These are phyloP conservation scores for Prunus armeniaca DNA, from an alignment of 306 rosid genomes.

Conservation along the genomic window DNA sequence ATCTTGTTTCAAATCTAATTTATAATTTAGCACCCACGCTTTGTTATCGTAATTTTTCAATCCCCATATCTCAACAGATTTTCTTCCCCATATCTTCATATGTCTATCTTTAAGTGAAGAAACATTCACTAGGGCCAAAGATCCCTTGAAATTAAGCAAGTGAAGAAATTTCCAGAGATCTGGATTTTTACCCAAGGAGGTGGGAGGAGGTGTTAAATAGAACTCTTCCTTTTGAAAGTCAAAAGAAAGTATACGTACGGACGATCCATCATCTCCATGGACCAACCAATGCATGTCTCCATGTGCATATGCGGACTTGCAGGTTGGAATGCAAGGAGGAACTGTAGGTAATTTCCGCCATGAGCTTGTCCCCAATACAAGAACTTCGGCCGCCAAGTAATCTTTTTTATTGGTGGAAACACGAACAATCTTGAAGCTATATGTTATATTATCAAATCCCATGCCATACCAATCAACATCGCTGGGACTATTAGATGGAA, in stretches of 20 bases:
- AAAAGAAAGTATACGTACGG: background rate
- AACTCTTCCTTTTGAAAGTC: background rate
- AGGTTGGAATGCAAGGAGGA: background rate
- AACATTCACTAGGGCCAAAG: background rate
- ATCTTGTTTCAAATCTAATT: background rate
- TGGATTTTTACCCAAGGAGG: background rate
- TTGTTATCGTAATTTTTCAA: background rate
- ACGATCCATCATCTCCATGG: background rate
- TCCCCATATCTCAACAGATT: background rate
- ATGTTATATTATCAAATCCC: background rate
- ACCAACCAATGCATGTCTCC: constrained; percentile 2
- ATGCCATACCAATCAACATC: background rate
- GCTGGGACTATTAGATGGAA: background rate
- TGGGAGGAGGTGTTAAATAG: background rate
- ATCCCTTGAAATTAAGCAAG: background rate
- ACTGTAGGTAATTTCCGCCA: background rate
- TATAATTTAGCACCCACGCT: background rate
- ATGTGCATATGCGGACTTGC: background rate
- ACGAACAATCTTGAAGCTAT: background rate
- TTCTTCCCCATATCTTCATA: too few relatives aligned
- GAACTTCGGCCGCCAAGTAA: background rate
- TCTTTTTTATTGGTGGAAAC: background rate
- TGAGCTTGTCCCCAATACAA: background rate
- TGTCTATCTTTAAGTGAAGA: background rate
- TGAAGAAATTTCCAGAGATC: background rate